These are phyloP conservation scores for Cercospora sp. DNA, from an alignment of 2,329 filamentous ascomycete species.

Conservation along the genomic window DNA sequence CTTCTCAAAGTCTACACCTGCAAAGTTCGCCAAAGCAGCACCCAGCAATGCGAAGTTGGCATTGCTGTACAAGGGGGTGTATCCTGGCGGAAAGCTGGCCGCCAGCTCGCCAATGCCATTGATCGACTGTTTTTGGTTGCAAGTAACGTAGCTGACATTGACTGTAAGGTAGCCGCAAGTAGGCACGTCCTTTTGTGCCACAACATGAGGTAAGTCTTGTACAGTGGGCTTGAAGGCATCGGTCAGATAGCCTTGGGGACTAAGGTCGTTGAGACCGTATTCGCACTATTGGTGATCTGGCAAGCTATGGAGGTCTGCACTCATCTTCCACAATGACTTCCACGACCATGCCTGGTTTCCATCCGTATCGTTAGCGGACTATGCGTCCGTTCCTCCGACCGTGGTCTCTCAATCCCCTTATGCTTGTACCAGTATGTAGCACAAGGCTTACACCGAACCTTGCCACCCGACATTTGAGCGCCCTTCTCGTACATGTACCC, in stretches of 20 bases:
- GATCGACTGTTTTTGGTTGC: slow-evolving; percentile 15
- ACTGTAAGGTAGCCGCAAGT: slow-evolving; percentile 21
- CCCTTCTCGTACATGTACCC: no score
- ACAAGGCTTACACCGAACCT: no score
- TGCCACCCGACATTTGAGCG: no score
- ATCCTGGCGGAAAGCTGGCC: slow-evolving; percentile 20
- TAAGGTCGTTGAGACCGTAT: slow-evolving; percentile 25
- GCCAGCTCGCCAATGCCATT: slow-evolving; percentile 13
- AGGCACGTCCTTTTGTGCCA: slow-evolving; percentile 17
- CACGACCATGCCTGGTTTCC: no score
- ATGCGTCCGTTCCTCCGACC: no score
- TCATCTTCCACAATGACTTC: no score
- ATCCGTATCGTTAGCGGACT: no score
- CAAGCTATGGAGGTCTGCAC: no score
- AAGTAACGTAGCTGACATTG: slow-evolving; percentile 17
- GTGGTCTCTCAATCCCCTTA: no score
- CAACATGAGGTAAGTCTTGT: slow-evolving; percentile 35
- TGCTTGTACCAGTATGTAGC: no score
- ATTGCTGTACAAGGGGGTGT: slow-evolving; percentile 27
- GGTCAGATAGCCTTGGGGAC: slow-evolving; percentile 16
- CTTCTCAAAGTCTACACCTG: not conserved
- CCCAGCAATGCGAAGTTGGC: slow-evolving; percentile 24
- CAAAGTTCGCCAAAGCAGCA: slow-evolving; percentile 18
- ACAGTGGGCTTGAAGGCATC: slow-evolving; percentile 1
- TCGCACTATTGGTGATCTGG: no score